Conservation (phyloP, 1,139 yeast species). For the Protomyces lactucae-debilis region DNA sequence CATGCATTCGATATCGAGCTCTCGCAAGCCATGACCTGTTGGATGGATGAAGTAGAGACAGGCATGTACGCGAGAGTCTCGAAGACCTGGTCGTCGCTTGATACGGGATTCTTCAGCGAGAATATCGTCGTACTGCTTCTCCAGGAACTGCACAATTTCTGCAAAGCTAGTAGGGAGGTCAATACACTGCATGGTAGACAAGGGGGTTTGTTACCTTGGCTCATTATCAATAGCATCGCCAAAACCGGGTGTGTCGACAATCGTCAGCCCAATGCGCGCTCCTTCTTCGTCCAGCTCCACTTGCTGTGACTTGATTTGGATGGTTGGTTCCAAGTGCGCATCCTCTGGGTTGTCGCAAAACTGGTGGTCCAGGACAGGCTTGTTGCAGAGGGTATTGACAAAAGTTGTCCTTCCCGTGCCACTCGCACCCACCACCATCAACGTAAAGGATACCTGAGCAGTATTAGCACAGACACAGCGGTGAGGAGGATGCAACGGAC, state of each 20-base stretch:
- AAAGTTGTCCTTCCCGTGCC: conserved; percentile 84
- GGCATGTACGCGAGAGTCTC: conserved; percentile 69
- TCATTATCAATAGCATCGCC: conserved; percentile 83
- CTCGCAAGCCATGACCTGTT: conserved; percentile 71
- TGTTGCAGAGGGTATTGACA: conserved; percentile 82
- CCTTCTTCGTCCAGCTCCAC: conserved; percentile 44
- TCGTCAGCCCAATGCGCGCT: conserved; percentile 76
- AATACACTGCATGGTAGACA: neutral
- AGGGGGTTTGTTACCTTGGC: conserved; percentile 28
- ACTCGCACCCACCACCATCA: conserved; percentile 70
- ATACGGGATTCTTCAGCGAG: conserved; percentile 87
- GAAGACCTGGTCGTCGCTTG: conserved; percentile 71
- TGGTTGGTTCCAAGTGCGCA: conserved; percentile 48
- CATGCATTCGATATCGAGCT: conserved; percentile 72
- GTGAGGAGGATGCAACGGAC: neutral
- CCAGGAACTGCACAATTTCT: conserved; percentile 69
- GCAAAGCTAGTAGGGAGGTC: conserved; percentile 46
- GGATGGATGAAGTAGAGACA: conserved; percentile 66
- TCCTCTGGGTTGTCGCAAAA: conserved; percentile 43
- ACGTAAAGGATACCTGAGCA: conserved; percentile 56
- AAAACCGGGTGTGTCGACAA: conserved; percentile 89
- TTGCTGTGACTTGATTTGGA: conserved; percentile 45
- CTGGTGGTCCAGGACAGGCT: conserved; percentile 52
- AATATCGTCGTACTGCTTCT: conserved; percentile 87
- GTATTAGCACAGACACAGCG: too few relatives aligned